Evolutionary conservation across 805 yeast species (phyloP).

Genomic region (Torulaspora quercuum): DNA sequence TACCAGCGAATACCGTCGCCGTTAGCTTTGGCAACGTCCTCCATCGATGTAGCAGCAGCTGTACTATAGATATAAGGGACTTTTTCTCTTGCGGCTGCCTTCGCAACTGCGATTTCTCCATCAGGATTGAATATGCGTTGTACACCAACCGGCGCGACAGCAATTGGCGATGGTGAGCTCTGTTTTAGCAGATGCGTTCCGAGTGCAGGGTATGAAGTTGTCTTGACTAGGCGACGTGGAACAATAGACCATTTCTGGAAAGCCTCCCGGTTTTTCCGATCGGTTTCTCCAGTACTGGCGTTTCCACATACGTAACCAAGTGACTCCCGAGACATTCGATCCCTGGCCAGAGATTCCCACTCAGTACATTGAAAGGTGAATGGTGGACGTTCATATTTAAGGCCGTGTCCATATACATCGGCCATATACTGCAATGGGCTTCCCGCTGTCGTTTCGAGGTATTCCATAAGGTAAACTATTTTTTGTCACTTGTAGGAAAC

Average conservation of each 20-base stretch:
- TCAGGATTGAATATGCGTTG: slow-evolving; percentile 26
- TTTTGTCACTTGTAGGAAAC: no score
- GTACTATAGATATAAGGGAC: slow-evolving; percentile 33
- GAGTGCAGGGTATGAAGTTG: slow-evolving; percentile 13
- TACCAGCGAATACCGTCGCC: slow-evolving; percentile 43
- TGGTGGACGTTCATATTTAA: slow-evolving; percentile 17
- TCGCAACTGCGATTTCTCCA: slow-evolving; percentile 28
- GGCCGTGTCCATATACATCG: slow-evolving; percentile 16
- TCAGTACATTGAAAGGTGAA: slow-evolving; percentile 16
- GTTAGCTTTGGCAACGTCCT: slow-evolving; percentile 38
- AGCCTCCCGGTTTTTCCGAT: slow-evolving; percentile 13
- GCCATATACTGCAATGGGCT: slow-evolving; percentile 17
- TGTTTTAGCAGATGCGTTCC: slow-evolving; percentile 20
- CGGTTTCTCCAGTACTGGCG: slow-evolving; percentile 18
- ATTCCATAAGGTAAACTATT: no score
- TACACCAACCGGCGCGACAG: slow-evolving; percentile 31
- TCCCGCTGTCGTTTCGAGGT: slow-evolving; percentile 14
- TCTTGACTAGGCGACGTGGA: slow-evolving; percentile 16
- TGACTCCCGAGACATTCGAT: slow-evolving; percentile 16
- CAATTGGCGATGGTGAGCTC: slow-evolving; percentile 21
- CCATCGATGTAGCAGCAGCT: slow-evolving; percentile 39
- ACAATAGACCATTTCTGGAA: slow-evolving; percentile 18
- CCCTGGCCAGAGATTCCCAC: slow-evolving; percentile 17
- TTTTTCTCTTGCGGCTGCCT: slow-evolving; percentile 25
- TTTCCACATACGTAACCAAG: slow-evolving; percentile 19